A percentile compares a stretch with the other conserved stretches of the same genome.
phyloP scores from a whole-genome alignment of 345 rosid genomes.

The Euphorbia lathyris region DNA sequence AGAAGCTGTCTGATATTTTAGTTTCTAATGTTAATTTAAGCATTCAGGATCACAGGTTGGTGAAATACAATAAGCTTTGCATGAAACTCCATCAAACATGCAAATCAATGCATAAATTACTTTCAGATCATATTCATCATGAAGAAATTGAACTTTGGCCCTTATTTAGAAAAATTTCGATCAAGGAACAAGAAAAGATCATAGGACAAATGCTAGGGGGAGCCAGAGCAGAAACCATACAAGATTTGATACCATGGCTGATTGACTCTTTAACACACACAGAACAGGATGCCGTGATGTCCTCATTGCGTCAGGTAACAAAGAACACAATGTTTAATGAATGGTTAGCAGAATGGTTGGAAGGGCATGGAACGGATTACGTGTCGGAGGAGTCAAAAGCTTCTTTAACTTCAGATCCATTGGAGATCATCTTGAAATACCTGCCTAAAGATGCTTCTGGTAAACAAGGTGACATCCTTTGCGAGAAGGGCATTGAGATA shows the following conservation, averaged over 20 bases:
- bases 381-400: constrained; percentile 33
- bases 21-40: constrained; percentile 27
- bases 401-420: constrained; percentile 40
- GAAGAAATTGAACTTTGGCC: constrained; percentile 84
- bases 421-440: constrained; percentile 60
- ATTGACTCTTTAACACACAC: constrained; percentile 50
- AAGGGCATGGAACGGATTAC: constrained; percentile 36
- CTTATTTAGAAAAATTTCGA: constrained; percentile 55
- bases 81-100: constrained; percentile 55
- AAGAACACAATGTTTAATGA: constrained; percentile 75
- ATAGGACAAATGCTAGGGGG: constrained; percentile 68
- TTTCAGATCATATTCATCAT: constrained; percentile 60
- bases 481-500: constrained; percentile 17
- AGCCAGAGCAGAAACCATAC: constrained; percentile 60
- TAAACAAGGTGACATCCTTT: constrained; percentile 21
- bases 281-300: constrained; percentile 57
- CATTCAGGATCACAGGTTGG: constrained; percentile 20
- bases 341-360: constrained; percentile 88
- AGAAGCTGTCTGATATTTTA: constrained; percentile 47
- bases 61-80: constrained; percentile 45
- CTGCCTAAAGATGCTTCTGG: constrained; percentile 40
- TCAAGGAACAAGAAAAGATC: constrained; percentile 70
- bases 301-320: constrained; percentile 57
- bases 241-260: constrained; percentile 80
- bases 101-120: constrained; percentile 56